Conservation (phyloP, 2,329 filamentous ascomycete genomes). For the Macroventuria anomochaeta region DNA sequence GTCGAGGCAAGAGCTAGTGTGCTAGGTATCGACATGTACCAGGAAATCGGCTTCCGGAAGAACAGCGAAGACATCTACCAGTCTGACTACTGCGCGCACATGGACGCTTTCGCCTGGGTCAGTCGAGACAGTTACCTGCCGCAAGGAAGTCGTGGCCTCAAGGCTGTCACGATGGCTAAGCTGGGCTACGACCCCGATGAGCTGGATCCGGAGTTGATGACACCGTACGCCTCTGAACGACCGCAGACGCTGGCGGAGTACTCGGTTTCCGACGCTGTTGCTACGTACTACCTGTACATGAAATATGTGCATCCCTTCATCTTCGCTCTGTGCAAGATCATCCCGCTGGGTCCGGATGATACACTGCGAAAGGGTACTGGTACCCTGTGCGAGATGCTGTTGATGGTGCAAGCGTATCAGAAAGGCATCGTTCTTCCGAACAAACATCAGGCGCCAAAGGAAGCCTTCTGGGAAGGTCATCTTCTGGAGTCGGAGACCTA, state of each 20-base stretch:
- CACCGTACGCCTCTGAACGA: slow-evolving; percentile 81
- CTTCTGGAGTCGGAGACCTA: slow-evolving; percentile 96
- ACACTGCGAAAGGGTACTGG: slow-evolving; percentile 94
- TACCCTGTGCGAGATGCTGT: slow-evolving; percentile 98
- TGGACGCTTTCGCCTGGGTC: slow-evolving; percentile 99
- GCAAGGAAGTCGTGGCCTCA: slow-evolving; percentile 94
- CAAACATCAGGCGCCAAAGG: slow-evolving; percentile 89
- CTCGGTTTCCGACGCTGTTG: slow-evolving; percentile 97
- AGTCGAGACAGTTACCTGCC: slow-evolving; percentile 98
- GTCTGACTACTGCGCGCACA: slow-evolving; percentile 93
- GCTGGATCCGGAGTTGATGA: slow-evolving; percentile 97
- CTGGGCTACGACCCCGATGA: slow-evolving; percentile 98
- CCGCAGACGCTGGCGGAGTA: slow-evolving; percentile 96
- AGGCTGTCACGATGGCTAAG: slow-evolving; percentile 97
- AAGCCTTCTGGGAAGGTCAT: slow-evolving; percentile 96
- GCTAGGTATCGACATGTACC: slow-evolving; percentile 98
- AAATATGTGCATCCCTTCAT: slow-evolving; percentile 99
- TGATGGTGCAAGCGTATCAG: slow-evolving; percentile 98
- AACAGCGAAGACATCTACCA: slow-evolving; percentile 96
- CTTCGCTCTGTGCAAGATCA: slow-evolving; percentile 96
- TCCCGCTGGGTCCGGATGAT: slow-evolving; percentile 91
- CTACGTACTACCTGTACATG: slow-evolving; percentile 99
- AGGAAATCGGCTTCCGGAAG: slow-evolving; percentile 95
- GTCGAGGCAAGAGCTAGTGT: slow-evolving; percentile 92
- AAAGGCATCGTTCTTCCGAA: slow-evolving; percentile 93